These are phyloP conservation scores for Aspergillus egyptiacus DNA, from an alignment of 495 filamentous ascomycete species.

Conservation along the genomic window DNA sequence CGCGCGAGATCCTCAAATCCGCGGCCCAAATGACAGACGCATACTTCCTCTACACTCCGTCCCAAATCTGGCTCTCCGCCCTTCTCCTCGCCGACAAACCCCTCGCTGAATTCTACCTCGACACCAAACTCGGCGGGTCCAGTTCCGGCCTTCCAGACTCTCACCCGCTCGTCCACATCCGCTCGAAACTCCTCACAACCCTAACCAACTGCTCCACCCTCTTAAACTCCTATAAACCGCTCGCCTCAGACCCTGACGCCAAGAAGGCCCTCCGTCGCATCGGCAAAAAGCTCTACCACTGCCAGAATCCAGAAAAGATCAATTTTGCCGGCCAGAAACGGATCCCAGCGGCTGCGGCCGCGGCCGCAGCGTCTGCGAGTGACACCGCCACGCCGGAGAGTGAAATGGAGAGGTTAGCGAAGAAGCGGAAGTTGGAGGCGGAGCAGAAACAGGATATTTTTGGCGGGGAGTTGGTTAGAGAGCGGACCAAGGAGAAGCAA, in stretches of 20 bases:
- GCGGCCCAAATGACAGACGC: conserved; percentile 82
- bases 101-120: conserved; percentile 65
- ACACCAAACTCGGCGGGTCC: conserved; percentile 56
- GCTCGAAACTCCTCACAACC: conserved; percentile 37
- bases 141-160: conserved; percentile 3
- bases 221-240: conserved; percentile 34
- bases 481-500: conserved; percentile 29
- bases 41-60: conserved; percentile 93
- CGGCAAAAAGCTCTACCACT: conserved; percentile 70
- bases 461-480: conserved; percentile 36
- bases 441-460: conserved; percentile 31
- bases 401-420: conserved; percentile 39
- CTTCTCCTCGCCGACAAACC: conserved; percentile 68
- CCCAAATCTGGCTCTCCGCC: conserved; percentile 84
- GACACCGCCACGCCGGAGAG: conserved; percentile 34
- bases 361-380: conserved; percentile 14
- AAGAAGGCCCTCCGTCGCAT: conserved; percentile 51
- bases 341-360: conserved; percentile 17
- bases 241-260: conserved; percentile 40
- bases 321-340: conserved; percentile 43
- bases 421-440: conserved; percentile 39
- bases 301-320: conserved; percentile 63
- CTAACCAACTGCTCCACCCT: conserved; percentile 37
- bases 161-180: conserved; percentile 30
- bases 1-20: conserved; percentile 67